phyloP scores from a whole-genome alignment of 768 basidiomycete species.

The Neoboletus subvelutipes region DNA sequence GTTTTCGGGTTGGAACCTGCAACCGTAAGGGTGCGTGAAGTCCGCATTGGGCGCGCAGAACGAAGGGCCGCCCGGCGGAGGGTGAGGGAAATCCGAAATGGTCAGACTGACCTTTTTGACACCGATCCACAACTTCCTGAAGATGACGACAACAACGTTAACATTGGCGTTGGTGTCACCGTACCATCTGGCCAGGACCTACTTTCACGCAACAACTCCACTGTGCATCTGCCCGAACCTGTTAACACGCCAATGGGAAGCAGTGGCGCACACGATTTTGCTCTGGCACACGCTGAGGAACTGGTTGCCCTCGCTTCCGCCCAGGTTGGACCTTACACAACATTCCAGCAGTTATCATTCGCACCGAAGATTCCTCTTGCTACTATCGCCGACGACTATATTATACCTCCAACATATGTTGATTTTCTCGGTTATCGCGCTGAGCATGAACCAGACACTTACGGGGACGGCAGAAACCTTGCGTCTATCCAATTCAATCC shows the following conservation, averaged over 20 bases:
- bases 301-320: constrained; percentile 63
- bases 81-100: constrained; percentile 61
- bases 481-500: constrained; percentile 72
- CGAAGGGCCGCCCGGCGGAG: constrained; percentile 80
- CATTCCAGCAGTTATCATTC: constrained; percentile 87
- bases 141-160: constrained; percentile 60
- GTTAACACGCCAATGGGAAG: constrained; percentile 31
- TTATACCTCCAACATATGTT: constrained; percentile 88
- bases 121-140: constrained; percentile 43
- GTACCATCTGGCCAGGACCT: constrained; percentile 43
- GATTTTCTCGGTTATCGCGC: constrained; percentile 71
- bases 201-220: constrained; percentile 30
- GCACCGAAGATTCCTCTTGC: constrained; percentile 87
- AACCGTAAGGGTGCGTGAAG: constrained; percentile 91
- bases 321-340: constrained; percentile 82
- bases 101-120: constrained; percentile 45
- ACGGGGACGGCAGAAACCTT: constrained; percentile 45
- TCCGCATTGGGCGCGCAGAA: constrained; percentile 86
- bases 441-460: constrained; percentile 57
- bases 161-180: constrained; percentile 62
- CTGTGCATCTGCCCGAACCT: constrained; percentile 26
- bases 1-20: constrained; percentile 92
- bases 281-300: constrained; percentile 59
- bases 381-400: constrained; percentile 84
- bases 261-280: constrained; percentile 30